phyloP scores from a whole-genome alignment of 306 rosid genomes.

The Gynostemma pentaphyllum region DNA sequence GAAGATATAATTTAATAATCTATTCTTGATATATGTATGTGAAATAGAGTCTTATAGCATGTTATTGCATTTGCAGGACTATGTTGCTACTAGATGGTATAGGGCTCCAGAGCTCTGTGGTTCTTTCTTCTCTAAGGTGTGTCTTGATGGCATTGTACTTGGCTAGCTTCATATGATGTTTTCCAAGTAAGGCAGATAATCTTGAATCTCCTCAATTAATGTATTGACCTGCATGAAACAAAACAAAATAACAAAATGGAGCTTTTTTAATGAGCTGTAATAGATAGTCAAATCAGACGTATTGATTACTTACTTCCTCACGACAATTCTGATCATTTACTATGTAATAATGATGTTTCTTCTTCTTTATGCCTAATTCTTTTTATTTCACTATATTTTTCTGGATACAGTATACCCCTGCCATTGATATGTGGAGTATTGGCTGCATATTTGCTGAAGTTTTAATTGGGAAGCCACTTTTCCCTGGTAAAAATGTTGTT shows the following conservation, averaged over 20 bases:
- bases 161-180: neutral
- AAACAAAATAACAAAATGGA: neutral
- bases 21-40: neutral
- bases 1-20: neutral
- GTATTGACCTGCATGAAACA: neutral
- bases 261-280: neutral
- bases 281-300: neutral
- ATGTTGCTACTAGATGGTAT: slow-evolving; percentile 98
- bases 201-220: neutral
- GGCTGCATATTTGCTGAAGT: slow-evolving; percentile 97
- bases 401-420: slow-evolving; percentile 73
- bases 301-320: neutral
- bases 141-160: slow-evolving; percentile 11
- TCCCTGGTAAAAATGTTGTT: slow-evolving; percentile 94
- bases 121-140: slow-evolving; percentile 90
- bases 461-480: slow-evolving; percentile 81
- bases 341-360: neutral
- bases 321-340: neutral
- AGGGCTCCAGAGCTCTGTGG: slow-evolving; percentile 98
- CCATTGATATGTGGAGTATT: slow-evolving; percentile 94
- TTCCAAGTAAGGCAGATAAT: neutral
- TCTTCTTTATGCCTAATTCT: neutral
- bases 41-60: neutral
- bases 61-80: slow-evolving; percentile 43
- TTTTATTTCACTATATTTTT: neutral